These are phyloP conservation scores for Astraeus odoratus DNA, from an alignment of 768 basidiomycete genomes.

Conservation along the genomic window DNA sequence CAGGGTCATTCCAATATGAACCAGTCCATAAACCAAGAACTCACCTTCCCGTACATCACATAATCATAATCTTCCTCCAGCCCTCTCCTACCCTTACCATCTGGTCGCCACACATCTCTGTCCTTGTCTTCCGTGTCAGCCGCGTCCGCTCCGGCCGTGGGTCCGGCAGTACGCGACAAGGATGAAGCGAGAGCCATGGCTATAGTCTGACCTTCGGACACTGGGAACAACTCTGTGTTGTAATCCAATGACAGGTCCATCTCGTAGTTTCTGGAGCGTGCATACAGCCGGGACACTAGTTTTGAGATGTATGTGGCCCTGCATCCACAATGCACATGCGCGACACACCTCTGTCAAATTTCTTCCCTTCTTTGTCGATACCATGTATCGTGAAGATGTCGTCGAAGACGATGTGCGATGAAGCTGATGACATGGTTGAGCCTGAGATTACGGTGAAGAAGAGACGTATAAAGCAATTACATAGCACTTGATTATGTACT, in stretches of 20 bases:
- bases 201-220: constrained; percentile 62
- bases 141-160: constrained; percentile 41
- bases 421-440: constrained; percentile 42
- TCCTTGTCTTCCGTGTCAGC: constrained; percentile 63
- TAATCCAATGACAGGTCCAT: constrained; percentile 94
- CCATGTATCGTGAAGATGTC: constrained; percentile 84
- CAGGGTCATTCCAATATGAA: constrained; percentile 1
- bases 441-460: constrained; percentile 4
- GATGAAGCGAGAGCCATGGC: constrained; percentile 84
- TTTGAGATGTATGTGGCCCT: constrained; percentile 8
- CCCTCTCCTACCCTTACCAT: constrained; percentile 71
- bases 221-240: constrained; percentile 84
- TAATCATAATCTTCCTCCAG: constrained; percentile 97
- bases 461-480: no score
- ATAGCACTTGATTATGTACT: no score
- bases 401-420: constrained; percentile 82
- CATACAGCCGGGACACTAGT: constrained; percentile 88
- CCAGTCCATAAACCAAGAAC: constrained; percentile 1
- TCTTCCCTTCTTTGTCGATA: constrained; percentile 91
- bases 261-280: constrained; percentile 82
- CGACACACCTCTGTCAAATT: constrained; percentile 85
- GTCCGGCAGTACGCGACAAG: constrained; percentile 48
- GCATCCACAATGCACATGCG: background rate
- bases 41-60: constrained; percentile 97
- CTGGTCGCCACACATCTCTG: constrained; percentile 77